Base-by-base conservation (phyloP, 129 eudicot genomes). In the Tanacetum coccineum region DNA sequence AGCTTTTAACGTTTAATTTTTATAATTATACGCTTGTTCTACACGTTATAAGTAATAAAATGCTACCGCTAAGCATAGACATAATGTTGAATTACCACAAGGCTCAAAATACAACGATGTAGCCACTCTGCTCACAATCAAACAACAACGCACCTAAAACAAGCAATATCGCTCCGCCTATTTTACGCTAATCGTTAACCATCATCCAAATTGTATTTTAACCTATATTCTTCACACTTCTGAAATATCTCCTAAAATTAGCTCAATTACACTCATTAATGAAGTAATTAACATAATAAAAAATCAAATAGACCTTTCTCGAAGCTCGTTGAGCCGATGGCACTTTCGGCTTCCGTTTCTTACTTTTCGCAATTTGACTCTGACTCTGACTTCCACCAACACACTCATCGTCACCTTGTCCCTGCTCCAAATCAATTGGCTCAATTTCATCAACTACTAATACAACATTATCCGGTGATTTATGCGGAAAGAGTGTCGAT, bases 401-500 rank as follows among this genome's bases (percentile, higher is more conserved):
- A 39, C 40, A 36, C 9, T 78, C 91, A 46, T 82, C 90, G 3
- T 73, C 88, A 40, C 74, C 85, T 0, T 80, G 81, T 20, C 51
- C 83, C 26, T 55, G 78, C 26, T 71, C 82, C 21, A 62, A 80
- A n/a, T 59, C 87, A 18, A 36, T 36, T 1, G 74, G 57, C 4
- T 60, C 80, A 46, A 62, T 56, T 57, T 81, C 78, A 59, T 70
- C 70, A 28, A 59, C 78, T 46, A 77, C 73, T 2, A 52, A 59
- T 21, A 42, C 72, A 6, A 50, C 59, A 47, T 63, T 68, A 10
- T 82, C 92, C 49, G 39, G 86, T 44, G 84, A 17, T 46, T 39
- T 77, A 71, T 78, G 91, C 2, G 95, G 87, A 59, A 88, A 86
- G 66, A 93, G 70, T 49, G 91, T 86, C 66, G 95, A 71, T 69